These are phyloP conservation scores for Nitzschia palea DNA, from an alignment of 108 stramenopile genomes.

Conservation along the genomic window DNA sequence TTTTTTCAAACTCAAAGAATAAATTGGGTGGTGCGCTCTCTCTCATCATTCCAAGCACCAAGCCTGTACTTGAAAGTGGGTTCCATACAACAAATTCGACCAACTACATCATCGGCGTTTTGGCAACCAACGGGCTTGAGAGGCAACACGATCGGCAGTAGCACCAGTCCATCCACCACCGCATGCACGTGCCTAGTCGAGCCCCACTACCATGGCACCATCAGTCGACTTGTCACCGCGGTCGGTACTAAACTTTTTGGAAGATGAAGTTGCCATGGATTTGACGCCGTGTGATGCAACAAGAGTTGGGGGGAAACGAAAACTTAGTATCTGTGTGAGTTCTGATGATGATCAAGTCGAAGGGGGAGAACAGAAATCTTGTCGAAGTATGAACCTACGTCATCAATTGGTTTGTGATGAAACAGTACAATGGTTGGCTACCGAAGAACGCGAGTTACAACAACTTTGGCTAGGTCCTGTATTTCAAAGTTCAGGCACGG, in stretches of 20 bases:
- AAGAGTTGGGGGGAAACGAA: neutral
- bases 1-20: neutral
- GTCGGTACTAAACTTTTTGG: neutral
- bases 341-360: neutral
- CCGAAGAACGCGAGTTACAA: neutral
- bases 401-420: slow-evolving; percentile 7
- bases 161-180: no score
- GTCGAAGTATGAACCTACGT: slow-evolving; percentile 17
- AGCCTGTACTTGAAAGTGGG: neutral
- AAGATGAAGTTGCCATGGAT: neutral
- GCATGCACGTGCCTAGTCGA: no score
- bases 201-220: no score
- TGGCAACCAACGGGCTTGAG: no score
- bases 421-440: slow-evolving; percentile 10
- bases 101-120: neutral
- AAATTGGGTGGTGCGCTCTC: neutral
- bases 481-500: slow-evolving; percentile 18
- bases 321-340: slow-evolving; percentile 4
- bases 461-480: slow-evolving; percentile 32
- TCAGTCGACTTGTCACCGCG: neutral
- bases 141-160: no score
- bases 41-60: no score
- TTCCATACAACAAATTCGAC: neutral
- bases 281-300: neutral
- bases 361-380: neutral